phyloP scores from a whole-genome alignment of 805 yeast species.

The Candida adriatica region DNA sequence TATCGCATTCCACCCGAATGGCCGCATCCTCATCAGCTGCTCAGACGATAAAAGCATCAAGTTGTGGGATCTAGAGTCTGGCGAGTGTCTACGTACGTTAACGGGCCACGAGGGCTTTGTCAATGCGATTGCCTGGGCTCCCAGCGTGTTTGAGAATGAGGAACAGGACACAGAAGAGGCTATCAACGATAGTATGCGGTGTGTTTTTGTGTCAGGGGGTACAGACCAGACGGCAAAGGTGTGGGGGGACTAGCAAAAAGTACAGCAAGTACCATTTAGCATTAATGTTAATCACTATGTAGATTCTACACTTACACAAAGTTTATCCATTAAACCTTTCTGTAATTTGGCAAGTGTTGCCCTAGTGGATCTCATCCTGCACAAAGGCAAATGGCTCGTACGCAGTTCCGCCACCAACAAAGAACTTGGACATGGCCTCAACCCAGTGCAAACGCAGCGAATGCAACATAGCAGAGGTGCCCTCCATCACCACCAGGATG shows the following conservation, averaged over 20 bases:
- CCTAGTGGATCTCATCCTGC: constrained; percentile 1
- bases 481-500: constrained; percentile 94
- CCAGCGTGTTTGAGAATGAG: constrained; percentile 28
- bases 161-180: constrained; percentile 26
- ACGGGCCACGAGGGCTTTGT: constrained; percentile 72
- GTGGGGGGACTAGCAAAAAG: constrained; percentile 50
- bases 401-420: constrained; percentile 92
- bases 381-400: constrained; percentile 82
- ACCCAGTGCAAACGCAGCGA: constrained; percentile 99
- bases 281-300: background rate
- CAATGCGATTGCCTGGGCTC: constrained; percentile 52
- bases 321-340: background rate
- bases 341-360: background rate
- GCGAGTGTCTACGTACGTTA: constrained; percentile 44
- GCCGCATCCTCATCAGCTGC: constrained; percentile 59
- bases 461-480: constrained; percentile 98
- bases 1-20: constrained; percentile 67
- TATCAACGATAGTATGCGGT: constrained; percentile 45
- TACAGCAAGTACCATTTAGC: background rate
- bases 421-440: constrained; percentile 97
- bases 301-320: background rate
- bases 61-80: constrained; percentile 64
- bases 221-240: constrained; percentile 87
- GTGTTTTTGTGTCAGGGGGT: constrained; percentile 85
- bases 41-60: constrained; percentile 75